phyloP scores from a whole-genome alignment of 345 rosid genomes.

The Barbarea vulgaris region DNA sequence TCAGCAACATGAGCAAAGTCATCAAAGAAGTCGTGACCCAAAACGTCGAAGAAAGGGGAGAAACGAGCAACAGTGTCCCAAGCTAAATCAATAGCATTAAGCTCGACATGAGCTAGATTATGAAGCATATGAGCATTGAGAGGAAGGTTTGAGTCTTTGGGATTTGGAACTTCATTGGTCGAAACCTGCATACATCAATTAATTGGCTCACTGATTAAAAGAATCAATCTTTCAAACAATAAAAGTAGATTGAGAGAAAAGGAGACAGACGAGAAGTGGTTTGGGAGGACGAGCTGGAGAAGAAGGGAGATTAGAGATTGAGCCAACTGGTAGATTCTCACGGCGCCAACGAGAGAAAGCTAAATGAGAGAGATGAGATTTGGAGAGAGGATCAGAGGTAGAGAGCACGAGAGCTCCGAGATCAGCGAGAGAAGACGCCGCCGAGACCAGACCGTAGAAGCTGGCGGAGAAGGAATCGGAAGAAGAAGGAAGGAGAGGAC shows the following conservation, averaged over 20 bases:
- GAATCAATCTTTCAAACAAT: background rate
- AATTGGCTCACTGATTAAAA: background rate
- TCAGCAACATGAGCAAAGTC: constrained; percentile 97
- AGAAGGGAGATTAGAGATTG: constrained; percentile 56
- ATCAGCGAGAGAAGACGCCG: constrained; percentile 81
- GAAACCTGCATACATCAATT: constrained; percentile 53
- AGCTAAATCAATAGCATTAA: constrained; percentile 94
- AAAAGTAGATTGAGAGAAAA: background rate
- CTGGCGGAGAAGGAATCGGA: background rate
- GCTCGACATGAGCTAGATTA: constrained; percentile 92
- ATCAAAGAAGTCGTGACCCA: constrained; percentile 76
- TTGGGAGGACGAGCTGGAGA: constrained; percentile 74
- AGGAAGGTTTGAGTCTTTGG: constrained; percentile 74
- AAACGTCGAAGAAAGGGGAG: constrained; percentile 60
- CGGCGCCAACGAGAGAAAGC: constrained; percentile 76
- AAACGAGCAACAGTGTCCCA: constrained; percentile 96
- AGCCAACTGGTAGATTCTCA: constrained; percentile 64
- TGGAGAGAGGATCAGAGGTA: constrained; percentile 63
- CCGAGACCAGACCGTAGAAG: constrained; percentile 19
- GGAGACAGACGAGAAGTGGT: constrained; percentile 63
- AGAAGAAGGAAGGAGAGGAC: constrained; percentile 52
- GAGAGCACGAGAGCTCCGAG: constrained; percentile 85
- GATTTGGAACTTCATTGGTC: constrained; percentile 69
- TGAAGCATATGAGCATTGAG: constrained; percentile 95
- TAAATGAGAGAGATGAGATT: constrained; percentile 72